Conservation (phyloP, 2,329 filamentous ascomycete genomes). For the Penicillium rolfsii region DNA sequence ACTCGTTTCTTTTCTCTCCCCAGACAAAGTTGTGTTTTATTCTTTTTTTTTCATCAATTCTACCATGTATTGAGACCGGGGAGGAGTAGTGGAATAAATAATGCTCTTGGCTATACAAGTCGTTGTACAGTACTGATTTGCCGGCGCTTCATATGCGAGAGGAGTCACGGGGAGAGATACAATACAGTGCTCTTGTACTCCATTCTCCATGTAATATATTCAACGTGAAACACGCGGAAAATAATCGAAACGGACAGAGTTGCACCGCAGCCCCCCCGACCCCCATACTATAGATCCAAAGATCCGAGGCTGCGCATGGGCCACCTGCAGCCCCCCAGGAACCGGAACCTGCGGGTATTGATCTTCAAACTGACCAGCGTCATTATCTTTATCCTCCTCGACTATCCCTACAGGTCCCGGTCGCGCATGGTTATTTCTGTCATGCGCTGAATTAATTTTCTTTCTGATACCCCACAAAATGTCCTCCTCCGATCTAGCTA, state of each 20-base stretch:
- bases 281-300: background rate
- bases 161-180: background rate
- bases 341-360: slow-evolving; percentile 26
- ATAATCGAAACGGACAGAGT: background rate
- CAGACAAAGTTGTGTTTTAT: slow-evolving; percentile 37
- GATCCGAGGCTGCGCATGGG: slow-evolving; percentile 21
- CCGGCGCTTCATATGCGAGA: background rate
- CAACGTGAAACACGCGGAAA: background rate
- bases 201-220: background rate
- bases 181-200: background rate
- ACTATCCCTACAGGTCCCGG: background rate
- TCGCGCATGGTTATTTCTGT: slow-evolving; percentile 8
- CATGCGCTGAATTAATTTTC: slow-evolving; percentile 16
- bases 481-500: slow-evolving; percentile 29
- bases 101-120: slow-evolving; percentile 19
- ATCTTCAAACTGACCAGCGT: slow-evolving; percentile 17
- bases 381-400: slow-evolving; percentile 11
- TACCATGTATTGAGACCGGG: slow-evolving; percentile 33
- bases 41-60: slow-evolving; percentile 16
- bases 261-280: slow-evolving; percentile 7
- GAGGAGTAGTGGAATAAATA: slow-evolving; percentile 33
- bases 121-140: slow-evolving; percentile 4
- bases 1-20: slow-evolving; percentile 26
- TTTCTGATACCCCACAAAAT: slow-evolving; percentile 25
- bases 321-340: slow-evolving; percentile 19